Evolutionary conservation across 164 flowering plant genomes (phyloP).

Genomic region (Liquidambar formosana): DNA sequence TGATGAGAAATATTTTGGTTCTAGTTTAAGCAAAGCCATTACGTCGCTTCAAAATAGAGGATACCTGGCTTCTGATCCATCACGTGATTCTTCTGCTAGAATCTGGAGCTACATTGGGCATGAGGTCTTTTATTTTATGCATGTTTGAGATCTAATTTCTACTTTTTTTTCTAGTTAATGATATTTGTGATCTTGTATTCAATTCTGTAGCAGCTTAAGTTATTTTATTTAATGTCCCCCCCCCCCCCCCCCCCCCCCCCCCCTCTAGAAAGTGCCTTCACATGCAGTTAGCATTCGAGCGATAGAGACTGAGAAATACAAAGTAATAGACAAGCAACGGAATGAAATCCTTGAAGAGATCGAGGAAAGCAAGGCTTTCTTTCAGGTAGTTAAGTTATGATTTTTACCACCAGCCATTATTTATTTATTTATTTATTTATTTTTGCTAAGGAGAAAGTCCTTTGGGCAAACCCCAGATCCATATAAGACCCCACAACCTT

Average conservation of each 20-base stretch:
- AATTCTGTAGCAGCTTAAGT: background rate
- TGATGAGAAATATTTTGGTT: constrained; percentile 85
- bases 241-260: background rate
- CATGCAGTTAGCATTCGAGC: constrained; percentile 74
- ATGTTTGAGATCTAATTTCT: background rate
- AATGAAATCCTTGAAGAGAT: constrained; percentile 84
- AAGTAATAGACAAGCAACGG: constrained; percentile 53
- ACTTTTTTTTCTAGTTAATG: background rate
- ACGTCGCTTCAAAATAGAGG: constrained; percentile 56
- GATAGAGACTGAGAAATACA: constrained; percentile 69
- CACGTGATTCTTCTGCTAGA: constrained; percentile 45
- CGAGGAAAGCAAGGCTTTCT: constrained; percentile 98
- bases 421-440: no score
- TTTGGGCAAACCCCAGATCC: no score
- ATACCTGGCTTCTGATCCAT: constrained; percentile 44
- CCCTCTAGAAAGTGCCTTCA: constrained; percentile 69
- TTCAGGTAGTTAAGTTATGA: constrained; percentile 57
- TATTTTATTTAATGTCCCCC: background rate
- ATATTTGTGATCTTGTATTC: background rate
- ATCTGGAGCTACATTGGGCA: constrained; percentile 86
- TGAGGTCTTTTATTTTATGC: constrained; percentile 50
- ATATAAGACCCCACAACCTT: no score
- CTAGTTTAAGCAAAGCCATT: constrained; percentile 52
- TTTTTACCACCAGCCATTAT: no score
- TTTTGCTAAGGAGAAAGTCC: no score